These are phyloP conservation scores for Prunus mira DNA, from an alignment of 306 rosid genomes.

Conservation along the genomic window DNA sequence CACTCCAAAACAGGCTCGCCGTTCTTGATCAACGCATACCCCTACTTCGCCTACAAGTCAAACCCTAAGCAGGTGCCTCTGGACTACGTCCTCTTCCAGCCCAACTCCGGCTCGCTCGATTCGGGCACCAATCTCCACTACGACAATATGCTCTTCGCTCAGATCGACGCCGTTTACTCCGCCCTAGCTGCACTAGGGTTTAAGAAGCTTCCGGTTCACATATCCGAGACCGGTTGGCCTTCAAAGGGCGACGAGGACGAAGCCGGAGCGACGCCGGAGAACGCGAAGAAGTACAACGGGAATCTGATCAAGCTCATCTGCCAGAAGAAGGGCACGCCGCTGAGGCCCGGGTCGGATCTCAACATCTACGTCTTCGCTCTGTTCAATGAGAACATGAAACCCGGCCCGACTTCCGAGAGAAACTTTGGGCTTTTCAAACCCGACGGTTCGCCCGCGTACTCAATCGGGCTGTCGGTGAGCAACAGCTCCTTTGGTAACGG, in stretches of 20 bases:
- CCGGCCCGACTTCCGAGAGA: constrained; percentile 90
- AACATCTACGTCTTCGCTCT: constrained; percentile 89
- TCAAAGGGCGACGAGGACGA: constrained; percentile 89
- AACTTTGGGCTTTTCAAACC: constrained; percentile 93
- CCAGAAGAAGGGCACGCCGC: constrained; percentile 71
- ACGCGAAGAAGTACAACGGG: constrained; percentile 88
- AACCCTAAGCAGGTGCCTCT: constrained; percentile 67
- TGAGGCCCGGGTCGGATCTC: constrained; percentile 65
- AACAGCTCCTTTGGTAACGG: constrained; percentile 22
- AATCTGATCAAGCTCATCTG: constrained; percentile 56
- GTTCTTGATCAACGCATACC: constrained; percentile 86
- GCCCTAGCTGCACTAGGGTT: constrained; percentile 57
- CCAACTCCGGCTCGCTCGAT: constrained; percentile 71
- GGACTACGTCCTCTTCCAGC: constrained; percentile 81
- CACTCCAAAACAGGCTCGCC: constrained; percentile 83
- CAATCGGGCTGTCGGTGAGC: constrained; percentile 39
- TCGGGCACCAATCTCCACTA: constrained; percentile 65
- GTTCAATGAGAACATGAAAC: constrained; percentile 94
- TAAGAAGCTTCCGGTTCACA: constrained; percentile 72
- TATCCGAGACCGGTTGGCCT: constrained; percentile 98
- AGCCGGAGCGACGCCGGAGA: constrained; percentile 71
- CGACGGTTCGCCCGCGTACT: constrained; percentile 69
- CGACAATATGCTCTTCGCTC: constrained; percentile 91
- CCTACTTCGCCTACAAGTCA: constrained; percentile 88
- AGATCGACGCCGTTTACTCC: constrained; percentile 86